Conservation (phyloP, 176 grass and related monocot genomes). For the Lolium rigidum region DNA sequence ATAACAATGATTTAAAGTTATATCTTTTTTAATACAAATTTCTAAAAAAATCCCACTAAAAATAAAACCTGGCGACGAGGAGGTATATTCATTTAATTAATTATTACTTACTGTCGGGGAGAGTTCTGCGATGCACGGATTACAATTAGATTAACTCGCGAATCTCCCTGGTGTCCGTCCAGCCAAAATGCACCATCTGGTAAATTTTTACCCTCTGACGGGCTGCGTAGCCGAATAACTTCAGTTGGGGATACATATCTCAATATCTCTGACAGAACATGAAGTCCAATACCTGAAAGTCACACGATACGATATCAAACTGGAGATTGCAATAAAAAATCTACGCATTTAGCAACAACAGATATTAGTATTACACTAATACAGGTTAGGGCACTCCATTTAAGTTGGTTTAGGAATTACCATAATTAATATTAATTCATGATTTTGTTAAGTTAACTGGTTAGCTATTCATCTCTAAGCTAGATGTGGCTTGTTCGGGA, state of each 20-base stretch:
- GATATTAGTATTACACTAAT: background rate
- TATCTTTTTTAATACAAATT: slow-evolving; percentile 6
- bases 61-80: slow-evolving; percentile 41
- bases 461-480: background rate
- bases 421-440: background rate
- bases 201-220: slow-evolving; percentile 66
- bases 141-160: slow-evolving; percentile 59
- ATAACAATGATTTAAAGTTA: slow-evolving; percentile 3
- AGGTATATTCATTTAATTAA: slow-evolving; percentile 19
- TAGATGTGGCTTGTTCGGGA: background rate
- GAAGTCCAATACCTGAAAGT: slow-evolving; percentile 64
- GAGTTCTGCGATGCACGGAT: slow-evolving; percentile 50
- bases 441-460: background rate
- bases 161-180: slow-evolving; percentile 28
- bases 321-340: background rate
- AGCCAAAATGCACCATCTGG: slow-evolving; percentile 73
- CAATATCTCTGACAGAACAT: slow-evolving; percentile 63
- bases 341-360: slow-evolving; percentile 4
- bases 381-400: background rate
- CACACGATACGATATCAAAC: background rate
- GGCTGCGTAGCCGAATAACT: slow-evolving; percentile 62
- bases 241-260: slow-evolving; percentile 58
- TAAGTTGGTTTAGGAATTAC: background rate
- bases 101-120: slow-evolving; percentile 53
- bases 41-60: background rate